Evolutionary conservation across 192 early-diverging fungal genomes (phyloP), one percentile per base, ranked within the genome.

Genomic region (Mortierella alpina): DNA sequence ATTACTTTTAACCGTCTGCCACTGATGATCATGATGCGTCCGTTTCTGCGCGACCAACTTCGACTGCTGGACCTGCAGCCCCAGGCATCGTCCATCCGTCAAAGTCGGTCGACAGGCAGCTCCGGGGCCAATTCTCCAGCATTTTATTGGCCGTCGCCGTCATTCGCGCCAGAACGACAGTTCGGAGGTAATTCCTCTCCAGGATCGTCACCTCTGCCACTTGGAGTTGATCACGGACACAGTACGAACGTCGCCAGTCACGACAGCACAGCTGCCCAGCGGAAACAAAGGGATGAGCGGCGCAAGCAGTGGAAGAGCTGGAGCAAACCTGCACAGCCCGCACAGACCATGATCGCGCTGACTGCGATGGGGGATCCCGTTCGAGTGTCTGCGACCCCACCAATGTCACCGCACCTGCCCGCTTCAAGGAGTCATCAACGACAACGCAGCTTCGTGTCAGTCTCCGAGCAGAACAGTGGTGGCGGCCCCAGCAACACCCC

Each of bases 271-370:
- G 18, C 39, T 10, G 4, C 20, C 20, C 64, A 55, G 48, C 18
- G 54, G 31, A 40, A 64, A 73, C 73, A 75, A 15, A 7, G 58
- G 15, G 31, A 18, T 9, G 74, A 73, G 18, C 73, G 79, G 4
- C 60, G 73, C 31, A 76, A 77, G 46, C 70, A 82, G 12, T 87
- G 86, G 86, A 85, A 73, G 63, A 85, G 86, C 55, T 87, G 86
- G 86, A 77, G 82, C 23, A 83, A 78, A 44, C 75, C 74, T 2
- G 20, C 52, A 13, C 76, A 68, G 44, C 75, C 74, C 1, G 20
- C 52, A 13, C 76, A 68, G 31, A 58, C 62, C n/a, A 52, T 68
- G 50, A 70, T 31, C 51, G 70, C 70, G 12, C 54, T 72, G 5
- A 72, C 70, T 0, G 54, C 46, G 52, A 56, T 72, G 31, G 66